Evolutionary conservation across 1,139 yeast genomes (phyloP).

Genomic region (Suhomyces coccinellae): DNA sequence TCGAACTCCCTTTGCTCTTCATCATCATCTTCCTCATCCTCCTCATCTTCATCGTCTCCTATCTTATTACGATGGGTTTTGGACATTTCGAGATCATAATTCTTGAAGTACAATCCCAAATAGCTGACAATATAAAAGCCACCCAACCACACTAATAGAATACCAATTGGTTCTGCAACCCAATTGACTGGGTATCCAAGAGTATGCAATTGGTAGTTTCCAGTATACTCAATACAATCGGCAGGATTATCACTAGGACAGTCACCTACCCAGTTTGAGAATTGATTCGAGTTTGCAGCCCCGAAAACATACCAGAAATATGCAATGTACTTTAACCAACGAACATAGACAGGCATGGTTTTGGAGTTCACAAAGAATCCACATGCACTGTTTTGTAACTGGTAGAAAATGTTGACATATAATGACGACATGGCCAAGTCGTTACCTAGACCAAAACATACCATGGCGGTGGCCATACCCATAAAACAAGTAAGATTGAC

Average conservation of each 20-base stretch:
- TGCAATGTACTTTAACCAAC: conserved; percentile 28
- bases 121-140: conserved; percentile 20
- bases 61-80: conserved; percentile 21
- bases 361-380: conserved; percentile 28
- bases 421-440: conserved; percentile 22
- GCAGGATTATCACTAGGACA: conserved; percentile 16
- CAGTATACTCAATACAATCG: conserved; percentile 21
- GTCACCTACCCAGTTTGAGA: conserved; percentile 22
- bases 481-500: conserved; percentile 20
- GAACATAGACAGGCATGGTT: conserved; percentile 28
- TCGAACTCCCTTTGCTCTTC: neutral
- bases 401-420: conserved; percentile 23
- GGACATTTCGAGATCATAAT: conserved; percentile 23
- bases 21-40: conserved; percentile 5
- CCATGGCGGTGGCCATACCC: conserved; percentile 25
- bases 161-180: conserved; percentile 24
- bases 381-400: conserved; percentile 28
- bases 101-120: conserved; percentile 18
- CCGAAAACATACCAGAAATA: conserved; percentile 30
- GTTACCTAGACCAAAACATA: conserved; percentile 22
- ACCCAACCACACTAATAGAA: conserved; percentile 21
- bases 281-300: conserved; percentile 25
- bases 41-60: conserved; percentile 21
- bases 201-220: conserved; percentile 21
- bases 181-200: conserved; percentile 25